Conservation (phyloP, 768 basidiomycete species). For the Boletus bicolor region DNA sequence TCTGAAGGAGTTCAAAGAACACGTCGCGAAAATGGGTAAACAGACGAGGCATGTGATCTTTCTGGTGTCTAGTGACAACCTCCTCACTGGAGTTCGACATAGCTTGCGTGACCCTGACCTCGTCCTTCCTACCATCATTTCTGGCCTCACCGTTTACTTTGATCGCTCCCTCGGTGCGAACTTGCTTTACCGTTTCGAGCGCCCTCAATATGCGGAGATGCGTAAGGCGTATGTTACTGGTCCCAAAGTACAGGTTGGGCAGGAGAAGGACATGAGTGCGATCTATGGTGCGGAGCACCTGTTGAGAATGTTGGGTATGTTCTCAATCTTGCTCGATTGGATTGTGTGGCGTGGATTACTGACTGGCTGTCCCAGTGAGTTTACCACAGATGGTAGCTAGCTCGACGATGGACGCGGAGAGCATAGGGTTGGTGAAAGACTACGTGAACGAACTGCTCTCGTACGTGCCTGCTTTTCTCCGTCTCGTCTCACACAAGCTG, state of each 20-base stretch:
- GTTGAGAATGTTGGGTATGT: slow-evolving; percentile 83
- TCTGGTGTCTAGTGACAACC: background rate
- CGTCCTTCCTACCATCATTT: slow-evolving; percentile 75
- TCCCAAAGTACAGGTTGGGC: slow-evolving; percentile 57
- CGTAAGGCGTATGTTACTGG: slow-evolving; percentile 73
- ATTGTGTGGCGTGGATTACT: slow-evolving; percentile 1
- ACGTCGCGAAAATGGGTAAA: slow-evolving; percentile 49
- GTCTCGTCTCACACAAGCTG: background rate
- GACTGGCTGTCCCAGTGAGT: slow-evolving; percentile 59
- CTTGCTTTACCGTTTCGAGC: slow-evolving; percentile 91
- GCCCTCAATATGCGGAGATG: slow-evolving; percentile 85
- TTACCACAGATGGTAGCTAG: slow-evolving; percentile 87
- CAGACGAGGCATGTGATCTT: slow-evolving; percentile 42
- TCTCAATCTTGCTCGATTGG: background rate
- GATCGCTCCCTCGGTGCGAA: slow-evolving; percentile 88
- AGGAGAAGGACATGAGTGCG: slow-evolving; percentile 83
- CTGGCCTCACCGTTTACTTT: slow-evolving; percentile 88
- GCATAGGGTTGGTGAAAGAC: slow-evolving; percentile 76
- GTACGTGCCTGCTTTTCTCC: slow-evolving; percentile 43
- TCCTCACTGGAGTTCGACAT: background rate
- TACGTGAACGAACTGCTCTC: slow-evolving; percentile 85
- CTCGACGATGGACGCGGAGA: slow-evolving; percentile 89
- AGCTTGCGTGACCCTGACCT: slow-evolving; percentile 69
- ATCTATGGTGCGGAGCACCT: slow-evolving; percentile 96
- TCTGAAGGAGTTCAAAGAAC: slow-evolving; percentile 70